Conservation (phyloP, 352 stramenopile species). For the Pythium insidiosum region DNA sequence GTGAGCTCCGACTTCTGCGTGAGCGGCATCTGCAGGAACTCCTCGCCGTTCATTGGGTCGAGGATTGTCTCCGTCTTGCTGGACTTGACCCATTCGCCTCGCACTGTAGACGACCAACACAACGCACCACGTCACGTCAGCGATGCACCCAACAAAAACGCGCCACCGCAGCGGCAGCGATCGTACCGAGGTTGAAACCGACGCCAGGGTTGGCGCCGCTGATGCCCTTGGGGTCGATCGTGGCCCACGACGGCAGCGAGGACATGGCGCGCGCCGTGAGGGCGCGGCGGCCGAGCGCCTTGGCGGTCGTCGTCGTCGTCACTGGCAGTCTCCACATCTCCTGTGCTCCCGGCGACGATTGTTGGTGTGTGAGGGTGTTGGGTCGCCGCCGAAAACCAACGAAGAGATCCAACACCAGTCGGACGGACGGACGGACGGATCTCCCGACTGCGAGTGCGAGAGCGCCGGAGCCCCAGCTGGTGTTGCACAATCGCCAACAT, state of each 20-base stretch:
- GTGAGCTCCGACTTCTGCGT: conserved; percentile 86
- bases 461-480: too few relatives aligned
- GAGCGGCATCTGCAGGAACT: conserved; percentile 92
- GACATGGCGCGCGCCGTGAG: conserved; percentile 32
- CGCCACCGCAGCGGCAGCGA: too few relatives aligned
- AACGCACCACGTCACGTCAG: too few relatives aligned
- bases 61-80: conserved; percentile 78
- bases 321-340: conserved; percentile 19
- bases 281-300: conserved; percentile 17
- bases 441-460: too few relatives aligned
- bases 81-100: conserved; percentile 83
- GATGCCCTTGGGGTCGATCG: conserved; percentile 83
- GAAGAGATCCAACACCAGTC: conserved; percentile 1
- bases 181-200: conserved; percentile 85
- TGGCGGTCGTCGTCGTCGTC: conserved; percentile 4
- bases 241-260: conserved; percentile 87
- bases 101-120: conserved; percentile 43
- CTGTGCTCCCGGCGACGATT: background rate
- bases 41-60: conserved; percentile 92
- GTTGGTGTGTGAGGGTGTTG: background rate
- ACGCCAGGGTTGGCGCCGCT: conserved; percentile 68
- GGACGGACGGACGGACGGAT: too few relatives aligned
- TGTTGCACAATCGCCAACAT: too few relatives aligned
- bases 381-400: background rate
- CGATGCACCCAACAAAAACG: too few relatives aligned